phyloP scores from a whole-genome alignment of 306 rosid genomes.

The Begonia masoniana region DNA sequence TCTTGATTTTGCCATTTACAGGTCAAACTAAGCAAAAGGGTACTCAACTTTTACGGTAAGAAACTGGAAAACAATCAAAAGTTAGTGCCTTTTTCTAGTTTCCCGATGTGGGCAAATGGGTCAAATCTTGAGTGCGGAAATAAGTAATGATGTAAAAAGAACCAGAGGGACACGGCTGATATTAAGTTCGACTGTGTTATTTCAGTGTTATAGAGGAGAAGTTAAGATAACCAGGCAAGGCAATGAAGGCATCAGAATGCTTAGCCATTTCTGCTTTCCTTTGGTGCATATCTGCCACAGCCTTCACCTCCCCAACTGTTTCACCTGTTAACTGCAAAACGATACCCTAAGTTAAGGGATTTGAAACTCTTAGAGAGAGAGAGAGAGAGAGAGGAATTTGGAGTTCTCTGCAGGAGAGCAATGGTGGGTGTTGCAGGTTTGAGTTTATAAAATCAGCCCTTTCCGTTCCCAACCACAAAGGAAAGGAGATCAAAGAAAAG shows the following conservation, averaged over 20 bases:
- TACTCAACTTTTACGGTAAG: neutral
- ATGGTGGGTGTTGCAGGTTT: constrained; percentile 42
- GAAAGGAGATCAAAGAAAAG: neutral
- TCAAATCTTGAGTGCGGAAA: constrained; percentile 28
- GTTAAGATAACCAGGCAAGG: neutral
- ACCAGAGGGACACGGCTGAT: neutral
- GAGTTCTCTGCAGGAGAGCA: constrained; percentile 22
- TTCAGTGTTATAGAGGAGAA: neutral
- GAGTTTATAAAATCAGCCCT: constrained; percentile 13
- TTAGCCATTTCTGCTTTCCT: constrained; percentile 1
- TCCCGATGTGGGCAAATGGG: constrained; percentile 3
- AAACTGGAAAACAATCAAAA: neutral
- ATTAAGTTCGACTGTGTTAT: neutral
- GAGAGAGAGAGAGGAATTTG: neutral
- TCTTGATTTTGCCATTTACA: no score
- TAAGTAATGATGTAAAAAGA: constrained; percentile 5
- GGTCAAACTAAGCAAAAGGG: neutral
- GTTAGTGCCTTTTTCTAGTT: no score
- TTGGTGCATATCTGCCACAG: constrained; percentile 1
- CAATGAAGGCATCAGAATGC: neutral
- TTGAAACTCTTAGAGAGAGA: neutral
- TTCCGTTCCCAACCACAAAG: constrained; percentile 18
- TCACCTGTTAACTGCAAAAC: neutral
- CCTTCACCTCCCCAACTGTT: neutral
- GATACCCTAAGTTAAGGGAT: neutral